phyloP scores from a whole-genome alignment of 2,329 filamentous ascomycete genomes.

The Malbranchea cinnamomea region DNA sequence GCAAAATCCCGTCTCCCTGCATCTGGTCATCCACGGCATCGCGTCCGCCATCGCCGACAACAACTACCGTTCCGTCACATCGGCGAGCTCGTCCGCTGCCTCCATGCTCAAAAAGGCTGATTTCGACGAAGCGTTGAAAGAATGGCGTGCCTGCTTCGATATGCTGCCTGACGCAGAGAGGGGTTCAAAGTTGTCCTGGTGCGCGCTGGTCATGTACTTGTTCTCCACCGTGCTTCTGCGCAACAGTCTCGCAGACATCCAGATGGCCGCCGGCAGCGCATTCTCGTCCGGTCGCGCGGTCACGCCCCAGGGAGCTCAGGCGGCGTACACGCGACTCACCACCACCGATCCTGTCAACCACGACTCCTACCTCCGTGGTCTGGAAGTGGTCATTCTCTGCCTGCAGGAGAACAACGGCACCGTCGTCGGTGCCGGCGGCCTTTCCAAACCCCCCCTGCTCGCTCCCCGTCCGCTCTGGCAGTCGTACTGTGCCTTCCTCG shows the following conservation, averaged over 20 bases:
- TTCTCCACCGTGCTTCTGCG: slow-evolving; percentile 11
- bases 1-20: slow-evolving; percentile 10
- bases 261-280: slow-evolving; percentile 13
- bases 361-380: slow-evolving; percentile 11
- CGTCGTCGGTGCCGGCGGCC: too few species aligned
- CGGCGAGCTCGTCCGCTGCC: slow-evolving; percentile 7
- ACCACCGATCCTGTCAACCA: slow-evolving; percentile 11
- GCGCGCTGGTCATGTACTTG: slow-evolving; percentile 11
- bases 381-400: slow-evolving; percentile 11
- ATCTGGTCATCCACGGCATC: slow-evolving; percentile 12
- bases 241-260: slow-evolving; percentile 12
- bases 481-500: slow-evolving; percentile 10
- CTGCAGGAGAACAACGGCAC: slow-evolving; percentile 6
- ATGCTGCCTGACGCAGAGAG: slow-evolving; percentile 7
- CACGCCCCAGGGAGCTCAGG: slow-evolving; percentile 12
- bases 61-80: slow-evolving; percentile 11
- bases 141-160: slow-evolving; percentile 11
- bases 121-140: slow-evolving; percentile 11
- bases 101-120: slow-evolving; percentile 9
- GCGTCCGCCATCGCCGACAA: slow-evolving; percentile 11
- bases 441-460: slow-evolving; percentile 1
- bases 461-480: slow-evolving; percentile 9
- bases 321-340: slow-evolving; percentile 11
- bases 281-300: slow-evolving; percentile 12
- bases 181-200: slow-evolving; percentile 9